A percentile compares a stretch with the other conserved stretches of the same genome.
Evolutionary conservation across 2,329 filamentous ascomycete species (phyloP).

Genomic region (Penicillium sp.): DNA sequence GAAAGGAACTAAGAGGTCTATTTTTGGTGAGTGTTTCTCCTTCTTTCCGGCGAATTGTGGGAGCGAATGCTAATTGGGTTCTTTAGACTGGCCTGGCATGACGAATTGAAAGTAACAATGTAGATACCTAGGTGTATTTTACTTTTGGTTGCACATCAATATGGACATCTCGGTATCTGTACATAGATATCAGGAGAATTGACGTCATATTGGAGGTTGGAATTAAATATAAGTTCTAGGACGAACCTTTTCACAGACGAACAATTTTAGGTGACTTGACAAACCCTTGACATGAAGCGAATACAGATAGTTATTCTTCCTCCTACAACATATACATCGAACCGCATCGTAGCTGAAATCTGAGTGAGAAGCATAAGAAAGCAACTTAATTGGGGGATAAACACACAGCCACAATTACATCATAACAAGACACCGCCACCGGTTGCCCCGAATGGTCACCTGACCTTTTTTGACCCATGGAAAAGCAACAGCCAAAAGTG

Average conservation of each 20-base stretch:
- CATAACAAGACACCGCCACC: conserved; percentile 14
- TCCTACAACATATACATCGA: not conserved
- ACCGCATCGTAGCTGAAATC: not conserved
- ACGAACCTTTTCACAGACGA: not conserved
- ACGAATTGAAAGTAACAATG: conserved; percentile 12
- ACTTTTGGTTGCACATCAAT: not conserved
- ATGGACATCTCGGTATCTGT: not conserved
- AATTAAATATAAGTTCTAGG: not conserved
- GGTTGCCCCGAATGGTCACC: conserved; percentile 7
- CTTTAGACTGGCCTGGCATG: conserved; percentile 30
- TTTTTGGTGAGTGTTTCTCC: conserved; percentile 42
- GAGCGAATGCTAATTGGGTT: conserved; percentile 5
- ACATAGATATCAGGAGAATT: not conserved
- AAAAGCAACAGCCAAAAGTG: conserved; percentile 6
- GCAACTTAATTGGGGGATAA: not conserved
- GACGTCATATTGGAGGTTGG: not conserved
- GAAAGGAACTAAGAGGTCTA: conserved; percentile 45
- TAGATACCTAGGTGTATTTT: too few species aligned
- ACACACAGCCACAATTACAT: conserved; percentile 15
- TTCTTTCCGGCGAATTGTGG: not conserved
- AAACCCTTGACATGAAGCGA: not conserved
- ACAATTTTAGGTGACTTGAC: not conserved
- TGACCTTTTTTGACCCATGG: conserved; percentile 16
- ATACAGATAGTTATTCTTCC: not conserved
- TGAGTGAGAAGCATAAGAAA: not conserved